Conservation (phyloP, 805 yeast genomes). For the Starmera dryadoides region DNA sequence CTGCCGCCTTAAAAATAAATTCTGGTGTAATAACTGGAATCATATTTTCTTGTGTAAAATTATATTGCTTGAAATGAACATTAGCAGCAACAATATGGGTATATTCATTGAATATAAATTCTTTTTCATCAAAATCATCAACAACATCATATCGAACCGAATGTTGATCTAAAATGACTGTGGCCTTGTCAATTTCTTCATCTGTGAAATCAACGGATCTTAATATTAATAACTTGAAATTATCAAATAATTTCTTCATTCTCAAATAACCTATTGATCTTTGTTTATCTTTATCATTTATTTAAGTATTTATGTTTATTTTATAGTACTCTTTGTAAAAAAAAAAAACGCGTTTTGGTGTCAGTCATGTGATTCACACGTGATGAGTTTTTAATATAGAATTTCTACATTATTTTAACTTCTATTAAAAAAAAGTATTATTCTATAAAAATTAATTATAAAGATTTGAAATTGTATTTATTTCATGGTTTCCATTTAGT, state of each 20-base stretch:
- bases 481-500: too few relatives aligned
- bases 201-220: slow-evolving; percentile 3
- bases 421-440: too few relatives aligned
- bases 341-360: background rate
- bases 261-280: background rate
- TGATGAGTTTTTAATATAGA: background rate
- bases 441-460: too few relatives aligned
- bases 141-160: slow-evolving; percentile 15
- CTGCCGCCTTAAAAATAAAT: slow-evolving; percentile 51
- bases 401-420: too few relatives aligned
- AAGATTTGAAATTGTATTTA: too few relatives aligned
- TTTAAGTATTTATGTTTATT: slow-evolving; percentile 1
- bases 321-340: background rate
- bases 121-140: slow-evolving; percentile 12
- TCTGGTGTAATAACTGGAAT: slow-evolving; percentile 56
- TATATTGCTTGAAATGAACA: slow-evolving; percentile 43
- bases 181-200: slow-evolving; percentile 7
- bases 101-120: slow-evolving; percentile 8
- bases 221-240: slow-evolving; percentile 6
- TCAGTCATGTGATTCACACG: slow-evolving; percentile 1
- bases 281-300: background rate
- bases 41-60: slow-evolving; percentile 40
- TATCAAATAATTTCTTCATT: slow-evolving; percentile 4
- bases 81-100: slow-evolving; percentile 45
- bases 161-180: slow-evolving; percentile 11